Conservation (phyloP, 768 basidiomycete genomes). For the Vararia minispora region DNA sequence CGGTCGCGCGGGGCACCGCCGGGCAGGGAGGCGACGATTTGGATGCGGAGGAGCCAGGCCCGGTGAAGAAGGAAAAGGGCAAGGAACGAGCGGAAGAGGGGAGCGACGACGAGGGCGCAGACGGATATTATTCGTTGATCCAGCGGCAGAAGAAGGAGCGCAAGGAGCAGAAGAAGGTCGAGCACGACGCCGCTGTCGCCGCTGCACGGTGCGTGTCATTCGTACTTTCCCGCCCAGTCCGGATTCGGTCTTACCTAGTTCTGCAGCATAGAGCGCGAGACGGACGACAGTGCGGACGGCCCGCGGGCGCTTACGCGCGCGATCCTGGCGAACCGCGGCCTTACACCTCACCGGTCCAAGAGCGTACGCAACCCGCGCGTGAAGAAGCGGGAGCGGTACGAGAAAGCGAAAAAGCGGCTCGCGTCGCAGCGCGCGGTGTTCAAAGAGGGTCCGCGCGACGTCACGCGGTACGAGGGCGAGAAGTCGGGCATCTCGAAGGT, state of each 20-base stretch:
- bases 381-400: conserved; percentile 90
- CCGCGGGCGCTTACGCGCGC: conserved; percentile 84
- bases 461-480: conserved; percentile 82
- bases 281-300: conserved; percentile 40
- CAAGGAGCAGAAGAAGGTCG: conserved; percentile 72
- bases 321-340: conserved; percentile 89
- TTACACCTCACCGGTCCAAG: conserved; percentile 85
- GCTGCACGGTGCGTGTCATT: conserved; percentile 40
- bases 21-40: conserved; percentile 57
- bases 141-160: conserved; percentile 58
- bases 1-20: conserved; percentile 29
- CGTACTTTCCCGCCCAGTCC: background rate
- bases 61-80: conserved; percentile 17
- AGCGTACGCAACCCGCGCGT: conserved; percentile 92
- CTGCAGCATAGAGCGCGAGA: conserved; percentile 22
- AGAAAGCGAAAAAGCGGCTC: conserved; percentile 90
- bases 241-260: conserved; percentile 6
- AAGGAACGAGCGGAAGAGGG: conserved; percentile 28
- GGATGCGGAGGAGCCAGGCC: conserved; percentile 42
- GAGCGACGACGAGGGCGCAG: conserved; percentile 31
- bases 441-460: conserved; percentile 71
- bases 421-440: conserved; percentile 85
- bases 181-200: conserved; percentile 58
- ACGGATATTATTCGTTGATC: conserved; percentile 89
- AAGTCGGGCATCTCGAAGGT: conserved; percentile 86